phyloP scores from a whole-genome alignment of 768 basidiomycete species.

The Tylopilus subfusipes region DNA sequence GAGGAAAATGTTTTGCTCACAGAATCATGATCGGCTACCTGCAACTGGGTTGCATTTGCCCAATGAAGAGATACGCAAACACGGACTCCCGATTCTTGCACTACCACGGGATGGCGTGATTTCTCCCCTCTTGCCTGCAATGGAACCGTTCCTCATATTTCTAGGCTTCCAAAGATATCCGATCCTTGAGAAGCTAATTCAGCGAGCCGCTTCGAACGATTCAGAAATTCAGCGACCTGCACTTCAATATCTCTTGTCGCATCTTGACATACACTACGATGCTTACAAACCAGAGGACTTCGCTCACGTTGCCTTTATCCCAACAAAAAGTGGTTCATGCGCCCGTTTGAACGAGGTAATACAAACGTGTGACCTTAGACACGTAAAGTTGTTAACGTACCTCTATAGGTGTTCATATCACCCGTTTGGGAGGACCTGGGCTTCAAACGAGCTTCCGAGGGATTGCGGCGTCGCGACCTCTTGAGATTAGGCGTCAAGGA shows the following conservation, averaged over 20 bases:
- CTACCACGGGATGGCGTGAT: neutral
- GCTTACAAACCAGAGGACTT: slow-evolving; percentile 11
- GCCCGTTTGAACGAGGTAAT: slow-evolving; percentile 11
- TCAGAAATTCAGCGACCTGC: neutral
- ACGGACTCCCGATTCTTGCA: slow-evolving; percentile 75
- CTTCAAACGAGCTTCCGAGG: slow-evolving; percentile 3
- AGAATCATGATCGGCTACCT: slow-evolving; percentile 1
- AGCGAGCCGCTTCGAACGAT: slow-evolving; percentile 3
- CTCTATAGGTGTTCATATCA: slow-evolving; percentile 6
- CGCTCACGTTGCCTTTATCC: too few relatives aligned
- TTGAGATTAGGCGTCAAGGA: slow-evolving; percentile 12
- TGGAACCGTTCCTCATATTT: neutral
- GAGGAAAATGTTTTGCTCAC: slow-evolving; percentile 9
- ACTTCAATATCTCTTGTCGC: slow-evolving; percentile 11
- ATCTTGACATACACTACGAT: slow-evolving; percentile 5
- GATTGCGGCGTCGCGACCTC: neutral
- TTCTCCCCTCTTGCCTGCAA: neutral
- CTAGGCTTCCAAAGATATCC: slow-evolving; percentile 5
- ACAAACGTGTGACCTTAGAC: neutral
- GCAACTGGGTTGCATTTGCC: slow-evolving; percentile 76
- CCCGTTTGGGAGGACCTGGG: slow-evolving; percentile 7
- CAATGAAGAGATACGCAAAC: slow-evolving; percentile 53
- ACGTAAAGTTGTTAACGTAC: neutral
- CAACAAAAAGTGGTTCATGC: slow-evolving; percentile 3
- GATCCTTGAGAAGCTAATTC: slow-evolving; percentile 4